Conservation (phyloP, 2,329 filamentous ascomycete genomes). For the Exserohilum rostratum region DNA sequence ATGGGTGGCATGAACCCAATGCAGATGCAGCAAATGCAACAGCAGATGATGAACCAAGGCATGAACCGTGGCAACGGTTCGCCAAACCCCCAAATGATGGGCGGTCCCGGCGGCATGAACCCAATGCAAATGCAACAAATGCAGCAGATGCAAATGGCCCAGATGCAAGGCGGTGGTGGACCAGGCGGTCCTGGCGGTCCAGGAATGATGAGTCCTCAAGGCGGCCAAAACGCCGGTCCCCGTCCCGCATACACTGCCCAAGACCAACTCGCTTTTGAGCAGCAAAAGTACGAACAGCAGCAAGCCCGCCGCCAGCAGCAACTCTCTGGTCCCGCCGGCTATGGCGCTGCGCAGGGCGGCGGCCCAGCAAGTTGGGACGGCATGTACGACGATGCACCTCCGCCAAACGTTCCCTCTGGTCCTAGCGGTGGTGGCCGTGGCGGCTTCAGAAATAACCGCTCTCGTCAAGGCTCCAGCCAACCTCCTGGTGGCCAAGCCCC, state of each 20-base stretch:
- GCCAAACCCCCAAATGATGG: slow-evolving; percentile 45
- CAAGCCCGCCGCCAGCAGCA: slow-evolving; percentile 62
- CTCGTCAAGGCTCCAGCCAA: slow-evolving; percentile 48
- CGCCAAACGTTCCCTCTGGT: slow-evolving; percentile 69
- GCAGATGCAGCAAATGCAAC: slow-evolving; percentile 51
- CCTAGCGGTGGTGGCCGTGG: slow-evolving; percentile 51
- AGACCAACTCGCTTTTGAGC: slow-evolving; percentile 76
- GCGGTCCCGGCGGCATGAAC: slow-evolving; percentile 65
- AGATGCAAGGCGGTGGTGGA: slow-evolving; percentile 56
- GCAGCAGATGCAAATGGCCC: slow-evolving; percentile 67
- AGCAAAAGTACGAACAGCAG: slow-evolving; percentile 78
- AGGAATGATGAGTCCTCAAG: slow-evolving; percentile 30
- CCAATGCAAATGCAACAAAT: slow-evolving; percentile 71
- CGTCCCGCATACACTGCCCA: slow-evolving; percentile 68
- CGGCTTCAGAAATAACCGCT: slow-evolving; percentile 44
- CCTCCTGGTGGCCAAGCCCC: slow-evolving; percentile 59
- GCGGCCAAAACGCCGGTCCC: slow-evolving; percentile 27
- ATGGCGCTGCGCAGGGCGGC: slow-evolving; percentile 60
- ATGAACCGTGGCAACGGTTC: slow-evolving; percentile 42
- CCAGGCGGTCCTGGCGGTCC: slow-evolving; percentile 28
- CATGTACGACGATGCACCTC: slow-evolving; percentile 96
- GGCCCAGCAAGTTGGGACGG: slow-evolving; percentile 92
- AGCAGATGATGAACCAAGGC: slow-evolving; percentile 43
- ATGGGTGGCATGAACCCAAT: slow-evolving; percentile 67
- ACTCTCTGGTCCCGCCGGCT: slow-evolving; percentile 45